phyloP scores from a whole-genome alignment of 1,139 yeast species.

The Scheffersomyces cryptocercus region DNA sequence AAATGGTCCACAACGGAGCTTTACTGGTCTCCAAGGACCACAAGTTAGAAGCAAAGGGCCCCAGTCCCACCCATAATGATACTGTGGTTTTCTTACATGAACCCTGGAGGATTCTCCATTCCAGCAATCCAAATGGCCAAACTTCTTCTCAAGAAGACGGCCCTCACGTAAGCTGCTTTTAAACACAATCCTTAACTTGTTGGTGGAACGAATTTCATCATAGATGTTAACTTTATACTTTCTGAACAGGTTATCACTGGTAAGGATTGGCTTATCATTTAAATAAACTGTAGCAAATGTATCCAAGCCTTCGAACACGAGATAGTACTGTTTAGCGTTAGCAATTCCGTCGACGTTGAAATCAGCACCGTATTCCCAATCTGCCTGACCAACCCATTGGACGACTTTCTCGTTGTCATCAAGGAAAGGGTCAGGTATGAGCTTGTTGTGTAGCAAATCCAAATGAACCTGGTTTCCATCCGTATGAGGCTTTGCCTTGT shows the following conservation, averaged over 20 bases:
- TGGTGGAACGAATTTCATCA: slow-evolving; percentile 5
- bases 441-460: background rate
- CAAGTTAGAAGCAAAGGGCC: slow-evolving; percentile 7
- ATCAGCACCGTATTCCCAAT: slow-evolving; percentile 39
- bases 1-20: background rate
- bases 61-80: slow-evolving; percentile 11
- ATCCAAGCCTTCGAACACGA: slow-evolving; percentile 46
- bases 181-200: slow-evolving; percentile 21
- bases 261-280: slow-evolving; percentile 32
- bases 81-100: slow-evolving; percentile 16
- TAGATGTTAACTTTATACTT: slow-evolving; percentile 12
- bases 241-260: slow-evolving; percentile 41
- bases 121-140: slow-evolving; percentile 22
- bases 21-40: slow-evolving; percentile 7
- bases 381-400: slow-evolving; percentile 49
- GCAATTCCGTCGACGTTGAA: slow-evolving; percentile 7
- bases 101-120: slow-evolving; percentile 45
- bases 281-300: slow-evolving; percentile 41
- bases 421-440: slow-evolving; percentile 44
- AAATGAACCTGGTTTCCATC: background rate
- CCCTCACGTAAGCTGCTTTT: slow-evolving; percentile 22
- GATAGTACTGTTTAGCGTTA: slow-evolving; percentile 15
- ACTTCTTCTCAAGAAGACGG: slow-evolving; percentile 20
- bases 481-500: background rate
- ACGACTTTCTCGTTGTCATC: slow-evolving; percentile 40